Percentiles rank a stretch among this genome's conserved stretches.
phyloP scores from a whole-genome alignment of 805 yeast species.

The Alloascoidea africana region DNA sequence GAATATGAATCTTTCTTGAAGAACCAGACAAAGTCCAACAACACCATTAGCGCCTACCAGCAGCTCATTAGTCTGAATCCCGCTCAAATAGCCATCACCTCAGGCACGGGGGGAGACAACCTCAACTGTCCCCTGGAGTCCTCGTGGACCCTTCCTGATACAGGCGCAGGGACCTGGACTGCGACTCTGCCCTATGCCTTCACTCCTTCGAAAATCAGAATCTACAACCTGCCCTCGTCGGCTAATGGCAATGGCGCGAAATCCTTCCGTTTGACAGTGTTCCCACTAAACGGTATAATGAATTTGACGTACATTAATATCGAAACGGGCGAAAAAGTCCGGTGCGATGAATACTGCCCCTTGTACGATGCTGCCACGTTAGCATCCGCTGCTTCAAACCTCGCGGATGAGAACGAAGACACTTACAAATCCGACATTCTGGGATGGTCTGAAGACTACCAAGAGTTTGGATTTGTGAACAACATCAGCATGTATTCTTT shows the following conservation, averaged over 20 bases:
- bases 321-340: constrained; percentile 30
- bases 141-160: constrained; percentile 37
- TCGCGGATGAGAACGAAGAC: background rate
- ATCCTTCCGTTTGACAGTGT: constrained; percentile 55
- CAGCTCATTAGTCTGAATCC: constrained; percentile 48
- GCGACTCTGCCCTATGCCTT: constrained; percentile 40
- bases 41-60: constrained; percentile 2
- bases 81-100: constrained; percentile 31
- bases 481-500: constrained; percentile 42
- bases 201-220: constrained; percentile 55
- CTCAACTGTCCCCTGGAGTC: constrained; percentile 42
- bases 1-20: constrained; percentile 2
- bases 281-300: constrained; percentile 82
- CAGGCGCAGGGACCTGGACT: constrained; percentile 48
- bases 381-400: background rate
- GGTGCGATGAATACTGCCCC: constrained; percentile 89
- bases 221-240: constrained; percentile 42
- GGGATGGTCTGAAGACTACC: constrained; percentile 31
- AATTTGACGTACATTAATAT: constrained; percentile 81
- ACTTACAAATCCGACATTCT: background rate
- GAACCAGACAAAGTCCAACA: constrained; percentile 3
- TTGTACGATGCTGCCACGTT: constrained; percentile 21
- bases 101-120: constrained; percentile 7
- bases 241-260: constrained; percentile 31
- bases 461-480: constrained; percentile 75